phyloP scores from a whole-genome alignment of 2,329 filamentous ascomycete genomes.

The Fusarium sp. region DNA sequence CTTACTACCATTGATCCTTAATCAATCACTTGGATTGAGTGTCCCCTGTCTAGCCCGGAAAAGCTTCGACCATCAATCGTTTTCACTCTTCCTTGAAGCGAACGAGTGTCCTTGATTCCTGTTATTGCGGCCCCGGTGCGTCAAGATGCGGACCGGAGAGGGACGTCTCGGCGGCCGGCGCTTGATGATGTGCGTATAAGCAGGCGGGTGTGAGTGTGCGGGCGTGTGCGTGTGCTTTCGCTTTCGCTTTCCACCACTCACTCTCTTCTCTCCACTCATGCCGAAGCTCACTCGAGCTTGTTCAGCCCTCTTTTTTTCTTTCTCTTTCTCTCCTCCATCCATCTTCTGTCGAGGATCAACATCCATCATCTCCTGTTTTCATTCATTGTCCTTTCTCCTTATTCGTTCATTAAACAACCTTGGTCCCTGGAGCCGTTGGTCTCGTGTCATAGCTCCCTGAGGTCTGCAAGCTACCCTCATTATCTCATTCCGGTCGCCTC shows the following conservation, averaged over 20 bases:
- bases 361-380: slow-evolving; percentile 23
- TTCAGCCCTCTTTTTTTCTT: slow-evolving; percentile 42
- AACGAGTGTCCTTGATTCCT: slow-evolving; percentile 23
- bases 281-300: slow-evolving; percentile 39
- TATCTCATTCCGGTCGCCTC: slow-evolving; percentile 13
- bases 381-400: slow-evolving; percentile 18
- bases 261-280: slow-evolving; percentile 38
- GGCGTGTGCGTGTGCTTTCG: slow-evolving; percentile 44
- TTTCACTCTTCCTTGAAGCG: slow-evolving; percentile 24
- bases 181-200: slow-evolving; percentile 49
- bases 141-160: slow-evolving; percentile 37
- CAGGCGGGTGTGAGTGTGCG: slow-evolving; percentile 45
- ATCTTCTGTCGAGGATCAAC: slow-evolving; percentile 37
- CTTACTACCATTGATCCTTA: slow-evolving; percentile 26
- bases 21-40: slow-evolving; percentile 23
- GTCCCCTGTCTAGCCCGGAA: slow-evolving; percentile 31
- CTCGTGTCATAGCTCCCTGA: slow-evolving; percentile 33
- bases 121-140: slow-evolving; percentile 25
- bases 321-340: slow-evolving; percentile 40
- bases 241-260: slow-evolving; percentile 40
- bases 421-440: slow-evolving; percentile 36
- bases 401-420: slow-evolving; percentile 37
- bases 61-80: slow-evolving; percentile 27
- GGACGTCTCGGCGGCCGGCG: slow-evolving; percentile 44
- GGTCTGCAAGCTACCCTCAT: slow-evolving; percentile 35